phyloP scores from a whole-genome alignment of 2,329 filamentous ascomycete genomes.

The Cytospora chrysosperma region DNA sequence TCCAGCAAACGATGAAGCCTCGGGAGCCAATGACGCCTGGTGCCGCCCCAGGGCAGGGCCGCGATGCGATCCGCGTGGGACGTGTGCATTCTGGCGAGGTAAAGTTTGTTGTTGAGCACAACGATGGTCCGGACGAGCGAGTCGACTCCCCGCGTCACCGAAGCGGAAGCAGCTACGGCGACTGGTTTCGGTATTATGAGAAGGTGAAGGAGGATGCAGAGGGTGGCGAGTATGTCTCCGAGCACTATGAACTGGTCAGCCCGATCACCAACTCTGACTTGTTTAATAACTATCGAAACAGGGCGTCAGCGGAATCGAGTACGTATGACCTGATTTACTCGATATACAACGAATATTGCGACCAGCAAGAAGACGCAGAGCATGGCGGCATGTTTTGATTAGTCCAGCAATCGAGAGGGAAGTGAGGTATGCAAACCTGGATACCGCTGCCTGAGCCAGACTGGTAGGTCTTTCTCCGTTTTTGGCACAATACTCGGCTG shows the following conservation, averaged over 20 bases:
- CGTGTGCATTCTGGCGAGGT: conserved; percentile 7
- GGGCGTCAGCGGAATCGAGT: not conserved
- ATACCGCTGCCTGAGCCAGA: not conserved
- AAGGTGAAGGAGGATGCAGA: not conserved
- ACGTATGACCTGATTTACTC: conserved; percentile 19
- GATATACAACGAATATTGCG: conserved; percentile 19
- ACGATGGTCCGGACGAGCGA: conserved; percentile 1
- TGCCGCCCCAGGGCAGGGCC: not conserved
- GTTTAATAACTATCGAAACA: not conserved
- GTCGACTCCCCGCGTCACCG: not conserved
- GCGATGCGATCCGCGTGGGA: conserved; percentile 7
- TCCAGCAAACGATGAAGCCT: conserved; percentile 11
- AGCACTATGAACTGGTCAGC: not conserved
- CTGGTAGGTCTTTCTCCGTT: not conserved
- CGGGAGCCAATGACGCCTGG: not conserved
- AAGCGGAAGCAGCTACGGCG: conserved; percentile 3
- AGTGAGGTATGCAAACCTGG: not conserved
- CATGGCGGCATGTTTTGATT: not conserved
- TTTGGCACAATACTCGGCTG: not conserved
- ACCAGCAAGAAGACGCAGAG: not conserved
- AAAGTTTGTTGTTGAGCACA: not conserved
- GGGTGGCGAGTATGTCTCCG: not conserved
- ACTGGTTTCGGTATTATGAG: conserved; percentile 19
- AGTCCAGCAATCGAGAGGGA: not conserved
- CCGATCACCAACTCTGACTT: not conserved